Evolutionary conservation across 164 flowering plant species (phyloP), one percentile per base, ranked within the genome.

Genomic region (Berberis vulgaris): DNA sequence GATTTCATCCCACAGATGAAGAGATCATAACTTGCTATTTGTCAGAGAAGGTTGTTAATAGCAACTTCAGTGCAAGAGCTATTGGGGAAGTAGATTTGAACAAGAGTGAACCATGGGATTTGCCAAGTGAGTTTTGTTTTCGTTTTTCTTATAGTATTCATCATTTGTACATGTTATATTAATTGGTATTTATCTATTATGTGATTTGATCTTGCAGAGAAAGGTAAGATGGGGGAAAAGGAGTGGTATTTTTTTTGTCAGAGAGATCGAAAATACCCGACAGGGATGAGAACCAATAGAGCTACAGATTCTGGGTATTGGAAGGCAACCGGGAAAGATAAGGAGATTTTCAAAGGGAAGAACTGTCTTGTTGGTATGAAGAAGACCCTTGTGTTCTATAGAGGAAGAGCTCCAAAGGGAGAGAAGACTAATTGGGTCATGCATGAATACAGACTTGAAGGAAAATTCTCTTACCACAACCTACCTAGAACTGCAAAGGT

Each of bases 1-100:
- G 77, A 55, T 74, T 74, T 40, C 77, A 74, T 68, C 77, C 77
- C 1, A 74, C 77, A 11, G 77, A 74, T 57, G 77, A 71, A 67
- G 77, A 74, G 52, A 54, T 74, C 55, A 67, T 74, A 2, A 45
- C 71, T 6, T 59, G 64, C 40, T 74, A 74, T 45, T 64, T 74
- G 2, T 55, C 67, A 4, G 9, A 43, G 3, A 74, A 74, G 61
- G 69, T 74, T 13, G 3, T 61, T 0, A 44, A 70, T 41, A 50
- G 2, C 60, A 64, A 40, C 55, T 70, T 74, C 64, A 41, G 7
- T 57, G 63, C 74, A 41, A 60, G 53, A 56, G 74, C 71, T 39
- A 62, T 74, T 6, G 69, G 74, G 12, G 74, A 70, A 64, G 74
- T 74, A 0, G 77, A 74, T 62, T 39, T 74, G 45, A 71, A 74